Conservation (phyloP, 2,329 filamentous ascomycete species). For the Fusarium sp. region DNA sequence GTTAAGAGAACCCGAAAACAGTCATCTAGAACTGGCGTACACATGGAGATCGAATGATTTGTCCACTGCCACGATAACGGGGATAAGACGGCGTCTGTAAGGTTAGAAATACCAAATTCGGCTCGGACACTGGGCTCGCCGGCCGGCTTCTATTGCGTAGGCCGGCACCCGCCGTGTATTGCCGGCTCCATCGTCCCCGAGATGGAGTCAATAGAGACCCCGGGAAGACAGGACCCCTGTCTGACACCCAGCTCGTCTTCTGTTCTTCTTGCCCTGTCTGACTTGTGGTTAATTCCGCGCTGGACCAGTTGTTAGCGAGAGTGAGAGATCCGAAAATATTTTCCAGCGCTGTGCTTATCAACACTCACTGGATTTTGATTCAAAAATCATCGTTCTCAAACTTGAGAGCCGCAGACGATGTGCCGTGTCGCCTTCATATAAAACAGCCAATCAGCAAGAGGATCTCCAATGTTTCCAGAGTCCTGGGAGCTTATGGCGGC, state of each 20-base stretch:
- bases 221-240: slow-evolving; percentile 36
- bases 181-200: slow-evolving; percentile 30
- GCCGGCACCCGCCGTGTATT: slow-evolving; percentile 19
- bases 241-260: slow-evolving; percentile 32
- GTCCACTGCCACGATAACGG: slow-evolving; percentile 26
- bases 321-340: not conserved
- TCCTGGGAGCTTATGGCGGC: slow-evolving; percentile 26
- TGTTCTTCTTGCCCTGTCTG: slow-evolving; percentile 5
- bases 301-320: slow-evolving; percentile 8
- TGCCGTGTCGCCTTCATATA: slow-evolving; percentile 6
- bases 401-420: slow-evolving; percentile 29
- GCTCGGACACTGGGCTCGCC: slow-evolving; percentile 26
- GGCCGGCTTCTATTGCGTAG: slow-evolving; percentile 11
- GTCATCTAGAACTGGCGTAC: slow-evolving; percentile 11
- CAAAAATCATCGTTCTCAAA: slow-evolving; percentile 14
- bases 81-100: slow-evolving; percentile 25
- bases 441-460: slow-evolving; percentile 36
- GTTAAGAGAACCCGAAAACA: slow-evolving; percentile 6
- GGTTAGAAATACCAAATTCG: slow-evolving; percentile 26
- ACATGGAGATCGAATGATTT: slow-evolving; percentile 30
- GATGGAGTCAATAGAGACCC: slow-evolving; percentile 37
- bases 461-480: slow-evolving; percentile 34
- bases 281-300: slow-evolving; percentile 5
- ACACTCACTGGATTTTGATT: not conserved
- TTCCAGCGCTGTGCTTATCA: not conserved